Conservation (phyloP, 352 stramenopile genomes). For the Globisporangium orthogonon region DNA sequence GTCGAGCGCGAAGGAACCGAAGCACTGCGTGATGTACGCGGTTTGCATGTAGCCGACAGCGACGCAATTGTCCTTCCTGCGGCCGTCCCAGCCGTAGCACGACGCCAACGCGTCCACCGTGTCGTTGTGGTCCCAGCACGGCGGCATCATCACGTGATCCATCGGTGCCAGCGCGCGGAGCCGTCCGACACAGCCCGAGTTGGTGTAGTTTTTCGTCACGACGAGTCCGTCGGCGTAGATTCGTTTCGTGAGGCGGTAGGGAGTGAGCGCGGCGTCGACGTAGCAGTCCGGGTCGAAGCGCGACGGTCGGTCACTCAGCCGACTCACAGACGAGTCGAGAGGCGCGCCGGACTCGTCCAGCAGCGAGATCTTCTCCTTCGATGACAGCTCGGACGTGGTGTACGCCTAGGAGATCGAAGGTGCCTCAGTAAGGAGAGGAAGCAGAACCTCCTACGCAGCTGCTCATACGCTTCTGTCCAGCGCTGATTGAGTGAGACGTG, state of each 20-base stretch:
- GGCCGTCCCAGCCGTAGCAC: conserved; percentile 65
- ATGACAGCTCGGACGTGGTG: conserved; percentile 23
- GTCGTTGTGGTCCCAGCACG: conserved; percentile 83
- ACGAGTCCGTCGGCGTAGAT: conserved; percentile 31
- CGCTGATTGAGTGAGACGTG: background rate
- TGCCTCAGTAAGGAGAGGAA: too few relatives aligned
- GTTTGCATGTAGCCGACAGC: conserved; percentile 78
- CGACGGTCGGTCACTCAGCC: conserved; percentile 60
- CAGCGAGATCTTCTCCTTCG: conserved; percentile 54
- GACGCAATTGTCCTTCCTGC: conserved; percentile 51
- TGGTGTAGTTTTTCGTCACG: conserved; percentile 43
- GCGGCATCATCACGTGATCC: conserved; percentile 41
- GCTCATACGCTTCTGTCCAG: too few relatives aligned
- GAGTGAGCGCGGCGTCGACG: conserved; percentile 34
- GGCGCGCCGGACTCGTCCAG: conserved; percentile 57
- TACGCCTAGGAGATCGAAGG: conserved; percentile 23
- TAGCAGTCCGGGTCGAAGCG: conserved; percentile 72
- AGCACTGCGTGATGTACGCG: conserved; percentile 72
- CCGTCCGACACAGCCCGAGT: conserved; percentile 48
- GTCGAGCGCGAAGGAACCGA: conserved; percentile 53
- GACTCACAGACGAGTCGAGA: conserved; percentile 54
- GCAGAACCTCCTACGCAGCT: background rate
- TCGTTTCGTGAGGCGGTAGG: conserved; percentile 57
- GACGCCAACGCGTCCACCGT: conserved; percentile 54
- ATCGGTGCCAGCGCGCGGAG: conserved; percentile 42